phyloP scores from a whole-genome alignment of 1,284 basidiomycete genomes.

The Ustilago xerochloae region DNA sequence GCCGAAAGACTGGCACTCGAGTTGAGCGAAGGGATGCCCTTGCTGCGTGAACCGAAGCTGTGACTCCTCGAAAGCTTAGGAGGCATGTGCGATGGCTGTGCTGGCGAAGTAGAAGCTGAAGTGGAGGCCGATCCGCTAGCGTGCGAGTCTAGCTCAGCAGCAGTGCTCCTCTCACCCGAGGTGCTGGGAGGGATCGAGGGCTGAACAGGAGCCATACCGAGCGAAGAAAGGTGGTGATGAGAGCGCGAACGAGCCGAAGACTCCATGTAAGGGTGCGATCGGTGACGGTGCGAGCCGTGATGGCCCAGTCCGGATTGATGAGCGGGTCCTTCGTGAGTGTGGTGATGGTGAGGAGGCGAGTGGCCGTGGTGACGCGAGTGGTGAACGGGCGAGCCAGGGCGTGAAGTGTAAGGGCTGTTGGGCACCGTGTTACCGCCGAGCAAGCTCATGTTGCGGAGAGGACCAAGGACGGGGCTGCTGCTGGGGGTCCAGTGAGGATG shows the following conservation, averaged over 20 bases:
- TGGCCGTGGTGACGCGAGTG: constrained; percentile 29
- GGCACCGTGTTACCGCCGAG: constrained; percentile 63
- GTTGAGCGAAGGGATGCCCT: constrained; percentile 42
- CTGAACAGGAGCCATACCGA: constrained; percentile 42
- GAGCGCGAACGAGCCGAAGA: constrained; percentile 54
- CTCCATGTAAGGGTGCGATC: constrained; percentile 62
- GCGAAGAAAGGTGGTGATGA: constrained; percentile 62
- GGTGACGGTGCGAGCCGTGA: constrained; percentile 64
- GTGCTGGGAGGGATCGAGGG: constrained; percentile 52
- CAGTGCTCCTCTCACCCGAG: constrained; percentile 64
- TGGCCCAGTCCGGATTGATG: constrained; percentile 62
- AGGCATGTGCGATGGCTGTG: constrained; percentile 39
- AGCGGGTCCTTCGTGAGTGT: constrained; percentile 58
- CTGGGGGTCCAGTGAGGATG: constrained; percentile 63
- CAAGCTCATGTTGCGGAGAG: constrained; percentile 65
- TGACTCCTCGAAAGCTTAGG: constrained; percentile 49
- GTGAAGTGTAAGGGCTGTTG: constrained; percentile 61
- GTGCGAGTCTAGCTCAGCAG: constrained; percentile 38
- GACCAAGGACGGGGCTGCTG: constrained; percentile 65
- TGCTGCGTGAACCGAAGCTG: constrained; percentile 50
- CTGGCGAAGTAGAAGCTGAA: constrained; percentile 52
- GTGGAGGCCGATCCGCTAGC: constrained; percentile 43
- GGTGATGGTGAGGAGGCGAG: constrained; percentile 46
- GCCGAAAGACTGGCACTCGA: constrained; percentile 51
- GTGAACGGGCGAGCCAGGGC: constrained; percentile 60